Evolutionary conservation across 75 land plant genomes (phyloP).

Genomic region (Gnetum montanum): DNA sequence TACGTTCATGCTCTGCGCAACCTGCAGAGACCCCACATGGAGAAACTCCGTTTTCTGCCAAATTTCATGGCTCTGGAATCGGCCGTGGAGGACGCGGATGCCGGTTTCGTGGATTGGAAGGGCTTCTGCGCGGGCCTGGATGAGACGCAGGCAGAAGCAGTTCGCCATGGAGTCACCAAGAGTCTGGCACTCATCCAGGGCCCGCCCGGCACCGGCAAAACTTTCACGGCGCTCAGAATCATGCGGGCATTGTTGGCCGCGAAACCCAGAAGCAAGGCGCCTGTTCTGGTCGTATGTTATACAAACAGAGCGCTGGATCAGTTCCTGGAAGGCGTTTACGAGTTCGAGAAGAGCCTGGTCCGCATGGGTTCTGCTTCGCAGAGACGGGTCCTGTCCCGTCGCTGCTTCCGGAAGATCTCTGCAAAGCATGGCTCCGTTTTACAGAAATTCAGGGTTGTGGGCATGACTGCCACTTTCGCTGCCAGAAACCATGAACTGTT

Average conservation of each 20-base stretch:
- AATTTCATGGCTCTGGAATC: too few species aligned
- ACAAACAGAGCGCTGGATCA: constrained; percentile 29
- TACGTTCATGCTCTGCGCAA: too few species aligned
- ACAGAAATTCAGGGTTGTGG: constrained; percentile 17
- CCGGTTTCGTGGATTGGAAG: too few species aligned
- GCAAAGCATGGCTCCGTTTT: too few species aligned
- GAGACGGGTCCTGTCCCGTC: too few species aligned
- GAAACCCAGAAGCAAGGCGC: constrained; percentile 2
- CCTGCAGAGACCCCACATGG: too few species aligned
- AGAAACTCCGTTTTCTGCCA: too few species aligned
- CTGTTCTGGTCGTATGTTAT: constrained; percentile 18
- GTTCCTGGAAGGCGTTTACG: constrained; percentile 14
- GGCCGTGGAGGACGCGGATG: too few species aligned
- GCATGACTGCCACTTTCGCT: constrained; percentile 30
- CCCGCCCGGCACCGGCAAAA: constrained; percentile 28
- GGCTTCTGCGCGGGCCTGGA: too few species aligned
- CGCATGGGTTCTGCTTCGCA: too few species aligned
- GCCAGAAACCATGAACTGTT: constrained; percentile 17
- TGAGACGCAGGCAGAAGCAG: constrained; percentile 10
- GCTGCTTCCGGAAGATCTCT: too few species aligned
- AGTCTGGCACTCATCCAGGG: constrained; percentile 19
- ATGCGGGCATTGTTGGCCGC: constrained; percentile 3
- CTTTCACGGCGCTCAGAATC: constrained; percentile 10
- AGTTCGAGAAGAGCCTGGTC: constrained; percentile 5
- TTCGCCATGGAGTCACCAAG: constrained; percentile 20